Base-by-base conservation (phyloP, 106 monocot species). In the Acorus gramineus region DNA sequence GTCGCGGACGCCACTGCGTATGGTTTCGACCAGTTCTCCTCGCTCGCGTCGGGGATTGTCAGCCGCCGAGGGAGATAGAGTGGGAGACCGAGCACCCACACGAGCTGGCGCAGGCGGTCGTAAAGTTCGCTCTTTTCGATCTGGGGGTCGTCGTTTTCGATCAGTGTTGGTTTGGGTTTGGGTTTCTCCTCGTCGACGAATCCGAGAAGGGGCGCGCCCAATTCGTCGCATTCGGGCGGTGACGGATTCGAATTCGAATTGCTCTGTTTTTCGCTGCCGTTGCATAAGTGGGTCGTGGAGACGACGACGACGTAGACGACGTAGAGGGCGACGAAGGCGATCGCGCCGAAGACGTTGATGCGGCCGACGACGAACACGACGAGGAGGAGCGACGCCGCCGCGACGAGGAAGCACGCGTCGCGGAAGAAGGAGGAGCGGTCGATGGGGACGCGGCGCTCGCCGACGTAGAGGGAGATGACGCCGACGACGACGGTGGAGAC, bases 11-110 rank as follows among this genome's bases (percentile, higher is more conserved):
- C 44, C 2, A 85, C 81, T 14, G 81, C 85, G 55, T 65, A 73
- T 7, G 78, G 66, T 56, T 81, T 81, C 11, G 62, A 76, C 85
- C 85, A 85, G 42, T 75, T 74, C 57, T 78, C 66, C 56, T 81
- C 69, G 49, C 49, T 66, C 9, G 76, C 63, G 8, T 81, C 81
- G 9, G 81, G 85, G 11, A 85, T 85, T 6, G 85, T 85, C 8
- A 85, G n/a, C 47, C 75, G 59, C 70, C 81, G 68, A n/a, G 81
- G 81, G 9, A 85, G 66, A 59, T 66, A 61, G 6, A 85, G 75
- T 7, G 85, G 78, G 4, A 81, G 49, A 12, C 76, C 78, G 1
- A 85, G 14, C 3, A 75, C 47, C 46, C 11, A 62, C 13, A 81
- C 44, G 4, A 75, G 0, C 50, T 9, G 51, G 2, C 54, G 6